Conservation (phyloP, 164 flowering plant genomes). For the Malania oleifera region DNA sequence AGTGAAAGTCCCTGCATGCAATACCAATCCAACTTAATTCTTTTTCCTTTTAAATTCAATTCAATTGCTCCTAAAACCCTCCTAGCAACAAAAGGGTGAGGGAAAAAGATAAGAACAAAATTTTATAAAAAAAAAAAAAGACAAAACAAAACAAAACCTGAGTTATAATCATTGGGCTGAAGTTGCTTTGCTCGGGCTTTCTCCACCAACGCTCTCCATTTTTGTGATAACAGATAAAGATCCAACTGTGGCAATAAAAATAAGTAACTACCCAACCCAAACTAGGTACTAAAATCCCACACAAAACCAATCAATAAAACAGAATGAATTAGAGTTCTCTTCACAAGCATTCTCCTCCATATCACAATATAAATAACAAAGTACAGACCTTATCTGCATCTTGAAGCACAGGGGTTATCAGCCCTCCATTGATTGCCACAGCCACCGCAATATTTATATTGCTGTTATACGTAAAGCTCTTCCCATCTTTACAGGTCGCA, state of each 20-base stretch:
- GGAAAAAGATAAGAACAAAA: neutral
- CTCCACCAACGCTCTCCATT: conserved; percentile 80
- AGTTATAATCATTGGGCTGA: conserved; percentile 83
- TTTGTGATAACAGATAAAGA: conserved; percentile 74
- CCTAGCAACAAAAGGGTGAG: too few species aligned
- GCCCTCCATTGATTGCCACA: conserved; percentile 87
- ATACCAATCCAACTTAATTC: conserved; percentile 7
- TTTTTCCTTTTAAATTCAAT: neutral
- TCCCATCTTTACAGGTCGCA: conserved; percentile 82
- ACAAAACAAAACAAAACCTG: conserved; percentile 43
- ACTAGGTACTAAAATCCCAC: neutral
- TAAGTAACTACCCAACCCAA: neutral
- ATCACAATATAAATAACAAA: too few species aligned
- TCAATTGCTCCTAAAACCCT: too few species aligned
- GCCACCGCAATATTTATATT: conserved; percentile 85
- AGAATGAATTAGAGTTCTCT: neutral
- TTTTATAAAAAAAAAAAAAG: neutral
- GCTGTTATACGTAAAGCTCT: conserved; percentile 73
- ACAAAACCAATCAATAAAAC: neutral
- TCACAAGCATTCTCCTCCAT: neutral
- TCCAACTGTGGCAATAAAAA: conserved; percentile 51
- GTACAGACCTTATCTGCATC: conserved; percentile 81
- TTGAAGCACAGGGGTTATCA: conserved; percentile 92
- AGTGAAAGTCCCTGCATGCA: conserved; percentile 76
- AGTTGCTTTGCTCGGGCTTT: conserved; percentile 88